Evolutionary conservation across 306 rosid species (phyloP), one percentile per base, ranked within the genome.

Genomic region (Prunus mira): DNA sequence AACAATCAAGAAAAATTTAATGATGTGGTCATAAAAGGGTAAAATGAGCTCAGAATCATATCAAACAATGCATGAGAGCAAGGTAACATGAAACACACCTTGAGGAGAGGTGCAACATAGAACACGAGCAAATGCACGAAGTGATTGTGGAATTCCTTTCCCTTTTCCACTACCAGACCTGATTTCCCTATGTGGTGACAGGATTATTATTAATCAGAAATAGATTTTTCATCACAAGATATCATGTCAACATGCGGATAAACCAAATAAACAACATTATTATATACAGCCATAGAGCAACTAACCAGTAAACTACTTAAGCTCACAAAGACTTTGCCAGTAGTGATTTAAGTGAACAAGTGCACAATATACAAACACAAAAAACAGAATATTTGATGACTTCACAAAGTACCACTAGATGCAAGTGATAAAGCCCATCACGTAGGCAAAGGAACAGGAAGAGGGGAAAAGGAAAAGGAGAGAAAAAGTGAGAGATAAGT

Each of bases 101-200:
- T 87, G 87, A 73, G 75, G 75, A 32, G 82, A 74, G 76, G 80
- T 45, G 80, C 97, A 91, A 73, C 93, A 49, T 47, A 85, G 72
- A 82, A 89, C 83, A 65, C 96, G 92, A 69, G 87, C 93, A 87
- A 88, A 79, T 57, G 98, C 97, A 47, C 90, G 90, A 73, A 91
- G 88, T 74, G 98, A 89, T 65, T 85, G 97, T 1, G 96, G 92
- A 78, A 93, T 74, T 68, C 98, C 96, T 82, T 83, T 88, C 84
- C 89, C 96, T 67, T 85, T 93, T 65, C 87, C 87, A 28, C 60
- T 71, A 76, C 81, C 81, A 20, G 83, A 82, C 70, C 65, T 82
- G 76, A 93, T 91, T 81, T 93, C 96, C 86, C 96, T 91, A 50
- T 15, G 77, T 52, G 81, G 85, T 77, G 71, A 74, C 61, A 52